phyloP scores from a whole-genome alignment of 495 filamentous ascomycete genomes.

The Penicillium ucsense region DNA sequence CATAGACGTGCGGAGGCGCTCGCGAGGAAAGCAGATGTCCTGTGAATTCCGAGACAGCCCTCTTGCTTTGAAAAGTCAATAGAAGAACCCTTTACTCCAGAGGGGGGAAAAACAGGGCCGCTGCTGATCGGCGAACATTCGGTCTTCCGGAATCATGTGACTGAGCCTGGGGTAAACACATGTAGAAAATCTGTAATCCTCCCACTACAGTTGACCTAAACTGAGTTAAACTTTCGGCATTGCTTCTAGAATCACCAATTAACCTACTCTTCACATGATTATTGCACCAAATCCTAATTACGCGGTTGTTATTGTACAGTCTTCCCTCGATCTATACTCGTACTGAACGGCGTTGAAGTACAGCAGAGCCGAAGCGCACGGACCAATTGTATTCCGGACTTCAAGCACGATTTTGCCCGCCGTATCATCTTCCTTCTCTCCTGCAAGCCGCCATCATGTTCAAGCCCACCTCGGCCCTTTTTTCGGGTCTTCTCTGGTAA shows the following conservation, averaged over 20 bases:
- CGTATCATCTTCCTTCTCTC: constrained; percentile 2
- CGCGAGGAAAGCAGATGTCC: background rate
- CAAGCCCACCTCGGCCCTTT: constrained; percentile 64
- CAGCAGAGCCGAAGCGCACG: constrained; percentile 9
- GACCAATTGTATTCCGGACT: constrained; percentile 20
- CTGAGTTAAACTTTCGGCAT: no score
- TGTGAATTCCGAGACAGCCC: background rate
- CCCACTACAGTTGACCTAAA: background rate
- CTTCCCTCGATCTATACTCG: no score
- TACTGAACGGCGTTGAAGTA: constrained; percentile 1
- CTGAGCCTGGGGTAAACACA: constrained; percentile 11
- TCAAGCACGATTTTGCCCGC: constrained; percentile 20
- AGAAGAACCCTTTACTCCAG: background rate
- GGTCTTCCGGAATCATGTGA: constrained; percentile 18
- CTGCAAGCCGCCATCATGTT: constrained; percentile 39
- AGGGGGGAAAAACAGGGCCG: background rate
- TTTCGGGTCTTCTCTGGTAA: constrained; percentile 79
- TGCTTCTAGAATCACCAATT: no score
- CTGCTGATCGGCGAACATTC: constrained; percentile 8
- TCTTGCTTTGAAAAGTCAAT: background rate
- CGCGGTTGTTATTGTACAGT: no score
- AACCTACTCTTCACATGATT: no score
- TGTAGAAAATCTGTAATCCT: background rate
- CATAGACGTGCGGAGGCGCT: constrained; percentile 14
- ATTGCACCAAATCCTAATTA: no score